Conservation (phyloP, 371 early-diverging fungal species). For the Mortierella sp. region DNA sequence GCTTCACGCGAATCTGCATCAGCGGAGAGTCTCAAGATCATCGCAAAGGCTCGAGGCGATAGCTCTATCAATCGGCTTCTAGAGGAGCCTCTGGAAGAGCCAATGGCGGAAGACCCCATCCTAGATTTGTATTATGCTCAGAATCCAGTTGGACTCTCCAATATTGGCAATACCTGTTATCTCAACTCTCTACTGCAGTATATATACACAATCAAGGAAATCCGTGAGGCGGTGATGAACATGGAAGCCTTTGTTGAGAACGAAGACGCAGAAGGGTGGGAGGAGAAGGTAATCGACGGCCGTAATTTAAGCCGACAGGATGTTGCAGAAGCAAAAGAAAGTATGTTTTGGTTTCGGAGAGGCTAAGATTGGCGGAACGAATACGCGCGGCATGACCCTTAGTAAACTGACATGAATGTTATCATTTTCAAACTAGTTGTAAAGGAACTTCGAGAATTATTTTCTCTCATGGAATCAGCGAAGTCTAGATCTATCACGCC, state of each 20-base stretch:
- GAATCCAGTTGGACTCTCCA: constrained; percentile 80
- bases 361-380: background rate
- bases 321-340: constrained; percentile 65
- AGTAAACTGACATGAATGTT: background rate
- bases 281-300: constrained; percentile 68
- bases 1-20: constrained; percentile 57
- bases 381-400: background rate
- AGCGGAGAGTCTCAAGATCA: constrained; percentile 24
- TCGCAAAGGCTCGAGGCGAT: constrained; percentile 21
- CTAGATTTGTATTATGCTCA: constrained; percentile 38
- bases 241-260: constrained; percentile 68
- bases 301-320: constrained; percentile 68
- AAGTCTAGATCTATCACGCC: constrained; percentile 13
- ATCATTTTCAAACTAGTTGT: constrained; percentile 38
- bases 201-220: constrained; percentile 77
- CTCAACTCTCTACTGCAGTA: constrained; percentile 89
- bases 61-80: constrained; percentile 37
- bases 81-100: background rate
- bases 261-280: constrained; percentile 59
- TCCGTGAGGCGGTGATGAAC: constrained; percentile 71
- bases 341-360: constrained; percentile 29
- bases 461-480: constrained; percentile 34
- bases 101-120: constrained; percentile 13
- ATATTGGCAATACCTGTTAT: constrained; percentile 95
- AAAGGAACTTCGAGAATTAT: constrained; percentile 55